A percentile compares a stretch with the other conserved stretches of the same genome.
These are phyloP conservation scores for Debaryomycetaceae sp. DNA, from an alignment of 1,139 yeast genomes.

Conservation along the genomic window DNA sequence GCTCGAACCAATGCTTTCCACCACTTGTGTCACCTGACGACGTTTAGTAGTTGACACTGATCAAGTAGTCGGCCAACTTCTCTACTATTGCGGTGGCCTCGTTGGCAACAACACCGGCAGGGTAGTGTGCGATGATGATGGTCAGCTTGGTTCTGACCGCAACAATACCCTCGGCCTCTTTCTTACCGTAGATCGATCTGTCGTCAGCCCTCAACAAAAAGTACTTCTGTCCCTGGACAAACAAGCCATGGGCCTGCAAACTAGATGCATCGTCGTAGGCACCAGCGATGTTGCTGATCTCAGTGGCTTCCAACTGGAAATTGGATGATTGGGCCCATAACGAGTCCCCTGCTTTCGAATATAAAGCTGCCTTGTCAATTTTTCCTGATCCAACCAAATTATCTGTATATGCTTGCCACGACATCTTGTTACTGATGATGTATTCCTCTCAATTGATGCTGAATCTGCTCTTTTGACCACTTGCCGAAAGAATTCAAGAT, in stretches of 20 bases:
- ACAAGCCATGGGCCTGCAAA: slow-evolving; percentile 83
- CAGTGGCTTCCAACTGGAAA: slow-evolving; percentile 64
- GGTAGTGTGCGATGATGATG: slow-evolving; percentile 90
- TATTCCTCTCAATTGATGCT: neutral
- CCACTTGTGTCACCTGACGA: neutral
- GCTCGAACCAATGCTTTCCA: neutral
- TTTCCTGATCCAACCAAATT: slow-evolving; percentile 82
- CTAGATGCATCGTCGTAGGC: slow-evolving; percentile 80
- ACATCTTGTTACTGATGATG: slow-evolving; percentile 17
- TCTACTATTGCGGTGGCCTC: slow-evolving; percentile 94
- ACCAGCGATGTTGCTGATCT: slow-evolving; percentile 66
- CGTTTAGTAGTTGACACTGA: slow-evolving; percentile 45
- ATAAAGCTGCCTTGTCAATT: slow-evolving; percentile 88
- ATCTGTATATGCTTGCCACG: slow-evolving; percentile 84
- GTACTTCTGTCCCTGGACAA: slow-evolving; percentile 81
- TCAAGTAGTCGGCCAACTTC: slow-evolving; percentile 91
- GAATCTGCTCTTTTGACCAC: neutral
- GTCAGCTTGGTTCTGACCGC: slow-evolving; percentile 95
- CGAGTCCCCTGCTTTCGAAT: slow-evolving; percentile 92
- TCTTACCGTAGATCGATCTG: slow-evolving; percentile 92
- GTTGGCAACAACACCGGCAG: slow-evolving; percentile 85
- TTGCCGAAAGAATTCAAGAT: neutral
- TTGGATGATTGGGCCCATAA: slow-evolving; percentile 87
- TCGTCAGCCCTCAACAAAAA: slow-evolving; percentile 87
- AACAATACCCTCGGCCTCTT: slow-evolving; percentile 78